phyloP scores from a whole-genome alignment of 129 eudicot species.

The Dittrichia graveolens region DNA sequence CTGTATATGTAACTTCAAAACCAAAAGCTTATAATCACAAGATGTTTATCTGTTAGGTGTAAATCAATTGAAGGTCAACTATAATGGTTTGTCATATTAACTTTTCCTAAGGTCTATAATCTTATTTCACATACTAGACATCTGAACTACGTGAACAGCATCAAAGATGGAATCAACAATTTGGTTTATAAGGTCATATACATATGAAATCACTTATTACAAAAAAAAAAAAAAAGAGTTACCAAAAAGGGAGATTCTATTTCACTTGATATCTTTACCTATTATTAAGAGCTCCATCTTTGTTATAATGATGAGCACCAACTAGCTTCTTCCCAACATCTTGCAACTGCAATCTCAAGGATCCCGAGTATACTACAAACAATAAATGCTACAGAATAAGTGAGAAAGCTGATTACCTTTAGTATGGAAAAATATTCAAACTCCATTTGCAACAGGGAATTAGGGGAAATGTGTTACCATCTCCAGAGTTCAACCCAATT shows the following conservation, averaged over 20 bases:
- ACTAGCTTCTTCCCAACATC: conserved; percentile 86
- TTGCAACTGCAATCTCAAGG: conserved; percentile 77
- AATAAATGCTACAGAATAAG: conserved; percentile 30
- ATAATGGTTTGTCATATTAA: not conserved
- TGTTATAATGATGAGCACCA: conserved; percentile 89
- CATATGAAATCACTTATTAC: not conserved
- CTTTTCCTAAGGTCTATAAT: too few species aligned
- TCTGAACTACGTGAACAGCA: not conserved
- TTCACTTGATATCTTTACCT: conserved; percentile 42
- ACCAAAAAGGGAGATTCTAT: not conserved
- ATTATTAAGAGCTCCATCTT: conserved; percentile 76
- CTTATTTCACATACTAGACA: too few species aligned
- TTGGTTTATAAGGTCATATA: conserved; percentile 13
- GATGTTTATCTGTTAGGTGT: too few species aligned
- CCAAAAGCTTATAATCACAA: too few species aligned
- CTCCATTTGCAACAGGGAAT: not conserved
- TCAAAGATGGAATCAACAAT: conserved; percentile 1
- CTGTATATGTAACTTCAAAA: not conserved
- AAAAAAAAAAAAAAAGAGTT: not conserved
- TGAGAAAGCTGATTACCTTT: conserved; percentile 20
- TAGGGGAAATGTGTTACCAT: conserved; percentile 49
- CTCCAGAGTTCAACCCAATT: conserved; percentile 74
- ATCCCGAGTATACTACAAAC: conserved; percentile 70
- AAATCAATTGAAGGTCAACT: not conserved
- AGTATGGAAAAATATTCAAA: conserved; percentile 4